phyloP scores from a whole-genome alignment of 1,139 yeast genomes.

The Pichia sp. region DNA sequence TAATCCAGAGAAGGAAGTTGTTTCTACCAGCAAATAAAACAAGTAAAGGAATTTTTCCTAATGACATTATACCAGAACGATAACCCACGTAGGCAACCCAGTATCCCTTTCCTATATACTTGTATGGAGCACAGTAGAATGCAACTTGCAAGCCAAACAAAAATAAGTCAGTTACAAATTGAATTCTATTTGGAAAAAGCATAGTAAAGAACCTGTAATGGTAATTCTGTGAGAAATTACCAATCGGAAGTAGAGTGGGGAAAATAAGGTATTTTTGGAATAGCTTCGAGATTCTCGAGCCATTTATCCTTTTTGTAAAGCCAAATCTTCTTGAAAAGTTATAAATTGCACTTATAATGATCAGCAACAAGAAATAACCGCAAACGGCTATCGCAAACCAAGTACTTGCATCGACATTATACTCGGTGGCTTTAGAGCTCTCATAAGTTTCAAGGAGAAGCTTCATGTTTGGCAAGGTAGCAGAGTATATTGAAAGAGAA shows the following conservation, averaged over 20 bases:
- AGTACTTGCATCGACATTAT: slow-evolving; percentile 16
- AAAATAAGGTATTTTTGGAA: slow-evolving; percentile 23
- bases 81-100: background rate
- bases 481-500: slow-evolving; percentile 3
- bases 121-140: slow-evolving; percentile 18
- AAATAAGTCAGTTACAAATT: slow-evolving; percentile 30
- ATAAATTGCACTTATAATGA: slow-evolving; percentile 13
- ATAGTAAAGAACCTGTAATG: slow-evolving; percentile 16
- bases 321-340: slow-evolving; percentile 11
- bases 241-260: slow-evolving; percentile 25
- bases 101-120: background rate
- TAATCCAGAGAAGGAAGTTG: slow-evolving; percentile 1
- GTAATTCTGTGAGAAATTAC: slow-evolving; percentile 17
- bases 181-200: slow-evolving; percentile 56
- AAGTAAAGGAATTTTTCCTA: slow-evolving; percentile 5
- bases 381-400: slow-evolving; percentile 15
- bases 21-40: slow-evolving; percentile 7
- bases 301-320: slow-evolving; percentile 15
- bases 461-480: slow-evolving; percentile 15
- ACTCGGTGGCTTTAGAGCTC: background rate
- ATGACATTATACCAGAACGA: slow-evolving; percentile 3
- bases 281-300: slow-evolving; percentile 14
- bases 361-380: slow-evolving; percentile 13
- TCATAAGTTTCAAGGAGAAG: background rate
- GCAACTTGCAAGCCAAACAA: slow-evolving; percentile 21